Base-by-base conservation (phyloP, 139 green algal species). In the Coelastrella sp. region DNA sequence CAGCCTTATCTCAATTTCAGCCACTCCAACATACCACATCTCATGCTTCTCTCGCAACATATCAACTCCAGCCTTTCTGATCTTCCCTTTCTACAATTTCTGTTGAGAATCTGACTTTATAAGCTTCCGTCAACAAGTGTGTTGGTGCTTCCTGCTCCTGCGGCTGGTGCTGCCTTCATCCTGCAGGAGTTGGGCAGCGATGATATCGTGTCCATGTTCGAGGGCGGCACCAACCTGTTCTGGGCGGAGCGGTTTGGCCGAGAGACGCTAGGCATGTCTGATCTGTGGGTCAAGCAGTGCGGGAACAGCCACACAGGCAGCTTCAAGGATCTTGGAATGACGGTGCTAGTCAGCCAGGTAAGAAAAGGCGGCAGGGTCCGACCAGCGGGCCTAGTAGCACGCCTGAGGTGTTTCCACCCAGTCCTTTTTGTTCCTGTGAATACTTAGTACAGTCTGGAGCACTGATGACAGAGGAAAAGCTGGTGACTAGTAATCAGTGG, bases 321-420 rank as follows among this genome's bases (percentile, higher is more conserved):
- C 10, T 99, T 99, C 95, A 99, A 99, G 96, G 98, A 99, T 92
- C 95, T 99, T 85, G 98, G 98, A 85, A 99, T 99, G 98, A 99
- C 98, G 6, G 98, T 98, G 87, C 94, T 99, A 65, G 98, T 99
- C 57, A 96, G 91, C 85, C 98, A 99, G 91, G 96, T 97, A 87
- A 19, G 90, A 58, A 15, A 4, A 15, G 63, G 63, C 1, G 35
- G 3, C 35, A 49, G 35, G 35, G 35, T 49, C 1, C 35, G 35
- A 49, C 35, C 35, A 49, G 35, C 35, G 35, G 35, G 35, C 35
- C 35, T 3, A 49, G 35, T 49, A 49, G 35, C 35, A 49, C 1
- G 35, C 35, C 35, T 49, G 35, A 49, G 35, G 1, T 5, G 1
- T 49, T 49, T 1, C 35, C 35, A 49, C 35, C 35, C 35, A 49